Percentiles rank a stretch among this genome's conserved stretches.
These are phyloP conservation scores for Calonectria fujianensis DNA, from an alignment of 2,329 filamentous ascomycete genomes.

Conservation along the genomic window DNA sequence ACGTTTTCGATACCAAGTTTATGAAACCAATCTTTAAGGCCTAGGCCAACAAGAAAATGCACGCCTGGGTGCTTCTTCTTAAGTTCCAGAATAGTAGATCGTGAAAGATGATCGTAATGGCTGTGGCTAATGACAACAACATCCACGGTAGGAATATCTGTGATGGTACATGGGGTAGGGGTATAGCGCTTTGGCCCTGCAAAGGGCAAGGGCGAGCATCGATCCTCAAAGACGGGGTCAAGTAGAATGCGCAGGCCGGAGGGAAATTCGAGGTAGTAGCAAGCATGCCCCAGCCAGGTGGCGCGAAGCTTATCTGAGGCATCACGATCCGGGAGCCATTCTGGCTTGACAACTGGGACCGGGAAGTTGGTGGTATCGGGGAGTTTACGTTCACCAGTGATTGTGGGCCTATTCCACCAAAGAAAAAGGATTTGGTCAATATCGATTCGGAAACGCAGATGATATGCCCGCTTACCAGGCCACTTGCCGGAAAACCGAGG, in stretches of 20 bases:
- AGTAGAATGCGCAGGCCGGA: not conserved
- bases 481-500: not conserved
- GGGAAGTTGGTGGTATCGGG: not conserved
- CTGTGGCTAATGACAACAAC: constrained; percentile 9
- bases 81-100: not conserved
- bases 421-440: not conserved
- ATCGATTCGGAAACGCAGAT: not conserved
- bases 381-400: constrained; percentile 13
- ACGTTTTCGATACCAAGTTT: not conserved
- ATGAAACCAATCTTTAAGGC: constrained; percentile 1
- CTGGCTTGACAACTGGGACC: constrained; percentile 6
- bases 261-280: constrained; percentile 11
- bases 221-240: constrained; percentile 12
- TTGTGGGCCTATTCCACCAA: not conserved
- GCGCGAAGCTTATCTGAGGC: constrained; percentile 15
- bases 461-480: not conserved
- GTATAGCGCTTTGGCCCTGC: constrained; percentile 10
- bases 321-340: constrained; percentile 5
- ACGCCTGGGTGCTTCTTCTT: not conserved
- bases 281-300: constrained; percentile 14
- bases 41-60: constrained; percentile 7
- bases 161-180: not conserved
- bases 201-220: constrained; percentile 4
- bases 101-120: constrained; percentile 16
- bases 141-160: constrained; percentile 8